Evolutionary conservation across 768 basidiomycete species (phyloP).

Genomic region (Leccinum subgranulosum): DNA sequence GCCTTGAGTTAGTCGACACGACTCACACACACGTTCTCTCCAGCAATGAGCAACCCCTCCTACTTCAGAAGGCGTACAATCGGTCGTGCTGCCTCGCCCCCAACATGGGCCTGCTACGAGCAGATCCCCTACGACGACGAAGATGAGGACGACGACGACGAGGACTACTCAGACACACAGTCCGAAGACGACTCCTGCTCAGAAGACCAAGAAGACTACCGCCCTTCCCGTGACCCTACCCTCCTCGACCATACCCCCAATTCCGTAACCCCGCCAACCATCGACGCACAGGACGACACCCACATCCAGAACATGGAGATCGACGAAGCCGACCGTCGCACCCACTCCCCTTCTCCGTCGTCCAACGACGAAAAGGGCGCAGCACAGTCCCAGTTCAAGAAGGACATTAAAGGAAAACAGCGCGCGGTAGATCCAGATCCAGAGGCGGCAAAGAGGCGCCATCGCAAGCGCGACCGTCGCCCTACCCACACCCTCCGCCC

Average conservation of each 20-base stretch:
- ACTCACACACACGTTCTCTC: background rate
- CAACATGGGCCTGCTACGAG: constrained; percentile 89
- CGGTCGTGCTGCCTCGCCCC: constrained; percentile 78
- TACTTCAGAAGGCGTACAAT: constrained; percentile 65
- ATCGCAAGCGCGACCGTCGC: constrained; percentile 53
- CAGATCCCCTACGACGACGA: constrained; percentile 74
- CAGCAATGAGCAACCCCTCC: constrained; percentile 25
- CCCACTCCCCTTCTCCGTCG: background rate
- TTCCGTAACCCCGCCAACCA: constrained; percentile 12
- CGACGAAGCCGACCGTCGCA: constrained; percentile 34
- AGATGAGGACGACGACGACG: constrained; percentile 52
- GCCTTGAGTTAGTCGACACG: background rate
- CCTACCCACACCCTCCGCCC: constrained; percentile 66
- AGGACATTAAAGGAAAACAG: constrained; percentile 78
- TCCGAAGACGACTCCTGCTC: constrained; percentile 61
- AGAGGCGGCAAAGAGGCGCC: constrained; percentile 46
- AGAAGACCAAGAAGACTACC: constrained; percentile 71
- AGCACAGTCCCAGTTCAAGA: constrained; percentile 43
- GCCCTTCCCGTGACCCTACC: constrained; percentile 23
- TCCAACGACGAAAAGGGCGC: constrained; percentile 35
- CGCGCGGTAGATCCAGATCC: constrained; percentile 68
- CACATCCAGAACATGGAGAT: constrained; percentile 53
- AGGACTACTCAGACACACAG: constrained; percentile 53
- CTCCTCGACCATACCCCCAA: constrained; percentile 27
- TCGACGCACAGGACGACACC: constrained; percentile 42